phyloP scores from a whole-genome alignment of 371 early-diverging fungal genomes.

The Actinomucor elegans region DNA sequence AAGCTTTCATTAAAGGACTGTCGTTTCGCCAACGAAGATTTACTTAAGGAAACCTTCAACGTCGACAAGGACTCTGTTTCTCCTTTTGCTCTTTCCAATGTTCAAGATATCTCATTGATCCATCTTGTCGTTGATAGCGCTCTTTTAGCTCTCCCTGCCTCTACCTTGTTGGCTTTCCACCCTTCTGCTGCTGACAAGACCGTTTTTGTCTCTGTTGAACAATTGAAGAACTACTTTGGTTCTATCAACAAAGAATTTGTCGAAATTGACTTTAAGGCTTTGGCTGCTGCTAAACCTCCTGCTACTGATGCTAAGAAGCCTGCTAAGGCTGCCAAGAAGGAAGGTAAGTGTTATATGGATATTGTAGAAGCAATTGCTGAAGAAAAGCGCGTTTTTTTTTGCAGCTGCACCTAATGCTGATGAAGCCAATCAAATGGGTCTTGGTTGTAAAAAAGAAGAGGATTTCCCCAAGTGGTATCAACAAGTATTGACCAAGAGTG shows the following conservation, averaged over 20 bases:
- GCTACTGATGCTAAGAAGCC: conserved; percentile 36
- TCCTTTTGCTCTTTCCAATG: conserved; percentile 62
- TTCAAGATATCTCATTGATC: conserved; percentile 49
- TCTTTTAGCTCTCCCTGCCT: conserved; percentile 36
- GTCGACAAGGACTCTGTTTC: conserved; percentile 61
- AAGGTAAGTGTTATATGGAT: conserved; percentile 28
- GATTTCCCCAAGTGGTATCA: conserved; percentile 96
- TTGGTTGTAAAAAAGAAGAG: conserved; percentile 90
- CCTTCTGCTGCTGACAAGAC: conserved; percentile 56
- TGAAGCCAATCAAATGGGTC: conserved; percentile 79
- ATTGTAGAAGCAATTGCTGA: neutral
- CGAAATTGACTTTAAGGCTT: conserved; percentile 47
- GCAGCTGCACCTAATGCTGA: conserved; percentile 37
- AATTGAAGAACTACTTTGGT: conserved; percentile 23
- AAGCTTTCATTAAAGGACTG: conserved; percentile 67
- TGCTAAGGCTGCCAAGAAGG: conserved; percentile 32
- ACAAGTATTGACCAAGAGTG: conserved; percentile 92
- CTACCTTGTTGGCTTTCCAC: conserved; percentile 59
- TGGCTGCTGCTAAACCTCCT: conserved; percentile 44
- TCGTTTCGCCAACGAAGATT: conserved; percentile 66
- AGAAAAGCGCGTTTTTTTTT: conserved; percentile 2
- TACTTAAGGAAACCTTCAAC: conserved; percentile 54
- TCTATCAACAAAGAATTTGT: conserved; percentile 36
- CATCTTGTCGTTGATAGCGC: conserved; percentile 61
- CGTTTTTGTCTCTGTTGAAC: conserved; percentile 32